phyloP scores from a whole-genome alignment of 2,329 filamentous ascomycete genomes.

The Neocucurbitaria cava region DNA sequence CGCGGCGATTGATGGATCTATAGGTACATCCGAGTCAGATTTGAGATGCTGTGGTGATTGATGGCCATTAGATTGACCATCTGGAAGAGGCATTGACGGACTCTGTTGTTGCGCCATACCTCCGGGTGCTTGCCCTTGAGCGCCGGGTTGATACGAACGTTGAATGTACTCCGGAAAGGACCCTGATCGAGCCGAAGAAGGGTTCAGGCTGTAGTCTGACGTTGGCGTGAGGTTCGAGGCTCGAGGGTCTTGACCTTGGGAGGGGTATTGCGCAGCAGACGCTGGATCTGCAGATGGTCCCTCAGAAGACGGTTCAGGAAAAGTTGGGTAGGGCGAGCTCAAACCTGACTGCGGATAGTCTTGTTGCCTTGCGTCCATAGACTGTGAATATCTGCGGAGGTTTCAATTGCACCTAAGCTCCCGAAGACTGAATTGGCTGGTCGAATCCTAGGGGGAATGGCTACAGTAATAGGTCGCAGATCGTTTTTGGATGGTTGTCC shows the following conservation, averaged over 20 bases:
- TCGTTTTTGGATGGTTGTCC: slow-evolving; percentile 48
- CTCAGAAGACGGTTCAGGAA: slow-evolving; percentile 76
- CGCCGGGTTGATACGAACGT: slow-evolving; percentile 81
- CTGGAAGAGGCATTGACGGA: slow-evolving; percentile 90
- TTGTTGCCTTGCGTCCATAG: slow-evolving; percentile 62
- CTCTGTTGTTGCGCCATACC: slow-evolving; percentile 99
- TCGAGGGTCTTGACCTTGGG: slow-evolving; percentile 80
- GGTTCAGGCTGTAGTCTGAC: slow-evolving; percentile 85
- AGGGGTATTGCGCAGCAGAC: slow-evolving; percentile 86
- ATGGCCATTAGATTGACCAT: slow-evolving; percentile 76
- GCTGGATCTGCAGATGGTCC: slow-evolving; percentile 84
- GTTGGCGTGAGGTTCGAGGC: slow-evolving; percentile 80
- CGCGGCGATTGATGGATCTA: slow-evolving; percentile 98
- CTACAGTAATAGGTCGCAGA: slow-evolving; percentile 56
- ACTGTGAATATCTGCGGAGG: slow-evolving; percentile 50
- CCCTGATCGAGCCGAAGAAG: slow-evolving; percentile 76
- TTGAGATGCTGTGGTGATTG: slow-evolving; percentile 72
- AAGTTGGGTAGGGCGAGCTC: slow-evolving; percentile 62
- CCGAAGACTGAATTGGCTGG: slow-evolving; percentile 50
- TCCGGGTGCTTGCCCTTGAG: slow-evolving; percentile 76
- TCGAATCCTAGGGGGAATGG: slow-evolving; percentile 52
- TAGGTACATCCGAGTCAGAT: slow-evolving; percentile 96
- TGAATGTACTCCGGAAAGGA: slow-evolving; percentile 86
- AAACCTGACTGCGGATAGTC: slow-evolving; percentile 63
- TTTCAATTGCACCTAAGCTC: slow-evolving; percentile 41